Conservation (phyloP, 768 basidiomycete species). For the Lentinula edodes region DNA sequence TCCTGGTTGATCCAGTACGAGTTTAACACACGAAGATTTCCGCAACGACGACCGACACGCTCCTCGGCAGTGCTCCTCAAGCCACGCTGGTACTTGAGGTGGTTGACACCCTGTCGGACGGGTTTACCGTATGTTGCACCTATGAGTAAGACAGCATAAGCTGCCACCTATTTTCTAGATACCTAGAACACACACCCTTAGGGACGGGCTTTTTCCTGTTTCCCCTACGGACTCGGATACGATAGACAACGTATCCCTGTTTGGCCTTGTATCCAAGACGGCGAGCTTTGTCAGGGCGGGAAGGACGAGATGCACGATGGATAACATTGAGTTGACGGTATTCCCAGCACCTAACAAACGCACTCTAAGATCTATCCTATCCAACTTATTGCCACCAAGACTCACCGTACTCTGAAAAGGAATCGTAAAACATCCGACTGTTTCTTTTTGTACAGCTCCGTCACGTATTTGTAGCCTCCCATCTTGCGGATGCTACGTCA, state of each 20-base stretch:
- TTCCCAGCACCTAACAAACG: slow-evolving; percentile 80
- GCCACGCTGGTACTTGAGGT: slow-evolving; percentile 95
- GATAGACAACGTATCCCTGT: slow-evolving; percentile 98
- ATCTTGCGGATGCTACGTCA: slow-evolving; percentile 41
- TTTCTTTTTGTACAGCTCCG: slow-evolving; percentile 98
- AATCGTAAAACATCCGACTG: slow-evolving; percentile 97
- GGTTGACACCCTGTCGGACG: slow-evolving; percentile 98
- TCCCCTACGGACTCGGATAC: slow-evolving; percentile 93
- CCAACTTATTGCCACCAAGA: slow-evolving; percentile 6
- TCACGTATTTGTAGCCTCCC: slow-evolving; percentile 96
- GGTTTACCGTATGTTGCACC: slow-evolving; percentile 99
- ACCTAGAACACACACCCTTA: slow-evolving; percentile 61
- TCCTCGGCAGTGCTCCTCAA: slow-evolving; percentile 94
- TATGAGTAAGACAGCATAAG: slow-evolving; percentile 18
- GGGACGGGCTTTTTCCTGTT: slow-evolving; percentile 99
- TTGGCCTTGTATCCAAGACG: slow-evolving; percentile 99
- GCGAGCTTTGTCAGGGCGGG: slow-evolving; percentile 98
- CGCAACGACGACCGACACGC: slow-evolving; percentile 94
- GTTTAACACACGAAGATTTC: slow-evolving; percentile 93
- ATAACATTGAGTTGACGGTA: slow-evolving; percentile 98
- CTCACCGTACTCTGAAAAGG: slow-evolving; percentile 91
- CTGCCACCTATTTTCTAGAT: neutral
- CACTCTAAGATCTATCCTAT: neutral
- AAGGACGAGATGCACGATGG: slow-evolving; percentile 96
- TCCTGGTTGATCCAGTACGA: slow-evolving; percentile 99